Conservation (phyloP, 2,329 filamentous ascomycete species). For the Colletotrichum sp. region DNA sequence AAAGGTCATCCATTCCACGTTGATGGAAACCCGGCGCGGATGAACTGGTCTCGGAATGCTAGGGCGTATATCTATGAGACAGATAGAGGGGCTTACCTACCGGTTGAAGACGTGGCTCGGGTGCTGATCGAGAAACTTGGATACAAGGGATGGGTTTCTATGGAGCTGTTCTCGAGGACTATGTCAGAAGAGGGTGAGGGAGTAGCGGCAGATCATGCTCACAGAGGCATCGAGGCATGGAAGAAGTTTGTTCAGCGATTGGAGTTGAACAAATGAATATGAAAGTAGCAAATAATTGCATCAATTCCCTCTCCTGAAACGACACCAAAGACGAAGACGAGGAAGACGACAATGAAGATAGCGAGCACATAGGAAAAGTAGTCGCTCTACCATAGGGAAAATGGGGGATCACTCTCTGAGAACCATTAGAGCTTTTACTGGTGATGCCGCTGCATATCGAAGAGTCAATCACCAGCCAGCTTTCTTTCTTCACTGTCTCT, state of each 20-base stretch:
- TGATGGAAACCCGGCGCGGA: conserved; percentile 57
- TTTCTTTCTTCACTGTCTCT: neutral
- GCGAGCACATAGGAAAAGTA: neutral
- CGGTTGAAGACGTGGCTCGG: conserved; percentile 52
- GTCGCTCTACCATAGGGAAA: neutral
- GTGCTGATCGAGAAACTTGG: neutral
- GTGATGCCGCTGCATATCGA: neutral
- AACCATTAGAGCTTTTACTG: neutral
- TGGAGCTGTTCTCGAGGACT: conserved; percentile 63
- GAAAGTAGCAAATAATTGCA: neutral
- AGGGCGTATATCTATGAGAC: conserved; percentile 65
- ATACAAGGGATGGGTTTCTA: conserved; percentile 41
- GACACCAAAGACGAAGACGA: neutral
- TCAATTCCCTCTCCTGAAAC: neutral
- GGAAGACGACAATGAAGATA: neutral
- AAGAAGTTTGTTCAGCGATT: conserved; percentile 31
- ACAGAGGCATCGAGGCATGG: conserved; percentile 56
- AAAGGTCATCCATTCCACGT: conserved; percentile 58
- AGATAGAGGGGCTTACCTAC: conserved; percentile 60
- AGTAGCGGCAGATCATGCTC: conserved; percentile 58
- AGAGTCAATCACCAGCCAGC: neutral
- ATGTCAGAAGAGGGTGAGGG: conserved; percentile 47
- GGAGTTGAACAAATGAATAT: neutral
- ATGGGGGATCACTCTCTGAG: neutral
- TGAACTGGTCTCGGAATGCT: conserved; percentile 70